A percentile compares a stretch with the other conserved stretches of the same genome.
phyloP scores from a whole-genome alignment of 176 grass and related monocot genomes.

The Musa acuminata region DNA sequence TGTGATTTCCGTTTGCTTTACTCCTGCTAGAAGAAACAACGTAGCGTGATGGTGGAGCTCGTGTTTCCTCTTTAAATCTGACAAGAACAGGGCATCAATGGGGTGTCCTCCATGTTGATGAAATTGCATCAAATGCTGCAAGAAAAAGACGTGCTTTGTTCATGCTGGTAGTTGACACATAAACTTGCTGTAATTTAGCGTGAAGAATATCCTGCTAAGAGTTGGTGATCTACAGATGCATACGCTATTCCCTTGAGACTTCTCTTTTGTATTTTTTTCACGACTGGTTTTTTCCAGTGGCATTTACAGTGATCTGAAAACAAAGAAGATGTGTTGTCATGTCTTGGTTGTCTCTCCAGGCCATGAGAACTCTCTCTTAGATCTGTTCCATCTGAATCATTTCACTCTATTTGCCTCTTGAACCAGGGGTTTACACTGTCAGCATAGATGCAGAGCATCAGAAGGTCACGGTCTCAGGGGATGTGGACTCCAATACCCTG shows the following conservation, averaged over 20 bases:
- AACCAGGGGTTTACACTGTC: conserved; percentile 74
- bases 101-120: too few relatives aligned
- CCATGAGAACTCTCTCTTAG: background rate
- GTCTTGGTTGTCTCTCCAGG: too few relatives aligned
- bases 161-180: too few relatives aligned
- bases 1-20: background rate
- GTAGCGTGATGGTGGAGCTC: too few relatives aligned
- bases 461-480: conserved; percentile 73
- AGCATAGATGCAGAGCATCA: conserved; percentile 77
- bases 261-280: background rate
- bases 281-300: background rate
- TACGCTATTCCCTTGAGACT: background rate
- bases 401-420: background rate
- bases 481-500: conserved; percentile 57
- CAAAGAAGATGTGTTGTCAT: background rate
- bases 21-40: too few relatives aligned
- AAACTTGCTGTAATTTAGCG: background rate
- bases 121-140: too few relatives aligned
- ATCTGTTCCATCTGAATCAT: background rate
- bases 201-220: background rate
- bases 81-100: too few relatives aligned
- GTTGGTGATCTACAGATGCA: background rate
- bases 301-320: background rate
- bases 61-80: too few relatives aligned
- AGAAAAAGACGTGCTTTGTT: too few relatives aligned